Evolutionary conservation across 75 land plant species (phyloP).

Genomic region (Cunninghamia lanceolata): DNA sequence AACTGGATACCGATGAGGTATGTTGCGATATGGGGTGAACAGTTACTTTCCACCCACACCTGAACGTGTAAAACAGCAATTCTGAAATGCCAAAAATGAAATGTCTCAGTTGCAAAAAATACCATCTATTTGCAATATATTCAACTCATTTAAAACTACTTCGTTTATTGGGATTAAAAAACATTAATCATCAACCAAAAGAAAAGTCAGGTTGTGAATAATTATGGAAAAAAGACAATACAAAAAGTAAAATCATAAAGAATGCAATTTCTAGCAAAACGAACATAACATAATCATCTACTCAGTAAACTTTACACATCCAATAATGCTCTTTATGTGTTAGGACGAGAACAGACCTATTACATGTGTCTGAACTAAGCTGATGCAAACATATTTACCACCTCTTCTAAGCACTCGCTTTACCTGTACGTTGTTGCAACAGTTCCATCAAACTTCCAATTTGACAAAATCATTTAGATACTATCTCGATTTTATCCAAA

Average conservation of each 20-base stretch:
- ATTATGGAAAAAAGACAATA: neutral
- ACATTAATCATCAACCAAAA: neutral
- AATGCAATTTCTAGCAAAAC: neutral
- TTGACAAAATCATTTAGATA: neutral
- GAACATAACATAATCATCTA: neutral
- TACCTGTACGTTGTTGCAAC: conserved; percentile 44
- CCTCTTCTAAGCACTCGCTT: conserved; percentile 65
- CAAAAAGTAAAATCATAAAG: conserved; percentile 7
- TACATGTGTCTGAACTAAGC: conserved; percentile 85
- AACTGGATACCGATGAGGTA: conserved; percentile 28
- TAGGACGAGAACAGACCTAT: conserved; percentile 37
- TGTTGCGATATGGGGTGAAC: conserved; percentile 53
- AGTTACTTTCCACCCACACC: conserved; percentile 76
- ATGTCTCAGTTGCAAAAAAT: neutral
- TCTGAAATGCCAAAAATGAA: conserved; percentile 30
- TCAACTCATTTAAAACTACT: neutral
- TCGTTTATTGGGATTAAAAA: neutral
- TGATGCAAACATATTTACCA: conserved; percentile 77
- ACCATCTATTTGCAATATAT: neutral
- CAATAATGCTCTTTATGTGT: neutral
- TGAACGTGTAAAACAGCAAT: conserved; percentile 69
- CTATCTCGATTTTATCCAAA: neutral
- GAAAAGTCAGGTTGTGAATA: neutral
- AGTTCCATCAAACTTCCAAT: neutral
- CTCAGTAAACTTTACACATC: neutral